Evolutionary conservation across 495 filamentous ascomycete genomes (phyloP).

Genomic region (Podospora comata): DNA sequence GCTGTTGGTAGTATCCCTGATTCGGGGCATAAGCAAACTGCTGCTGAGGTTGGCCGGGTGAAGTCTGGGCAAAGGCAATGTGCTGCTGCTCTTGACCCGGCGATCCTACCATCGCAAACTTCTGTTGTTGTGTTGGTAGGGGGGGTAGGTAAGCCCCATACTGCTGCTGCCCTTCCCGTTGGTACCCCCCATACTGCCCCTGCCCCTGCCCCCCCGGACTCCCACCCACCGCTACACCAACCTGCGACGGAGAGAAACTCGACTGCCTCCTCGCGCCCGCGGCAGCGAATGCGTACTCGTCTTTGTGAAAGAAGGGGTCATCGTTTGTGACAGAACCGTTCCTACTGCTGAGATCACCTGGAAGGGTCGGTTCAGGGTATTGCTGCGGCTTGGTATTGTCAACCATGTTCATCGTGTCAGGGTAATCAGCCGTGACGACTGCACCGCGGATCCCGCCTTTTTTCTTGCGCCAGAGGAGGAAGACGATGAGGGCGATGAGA

Average conservation of each 20-base stretch:
- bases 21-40: not conserved
- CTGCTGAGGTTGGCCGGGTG: constrained; percentile 1
- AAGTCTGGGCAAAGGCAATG: constrained; percentile 13
- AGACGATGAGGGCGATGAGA: constrained; percentile 15
- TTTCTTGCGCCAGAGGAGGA: constrained; percentile 21
- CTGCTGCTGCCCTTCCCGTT: not conserved
- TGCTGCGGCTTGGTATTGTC: not conserved
- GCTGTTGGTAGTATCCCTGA: not conserved
- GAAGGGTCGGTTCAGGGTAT: constrained; percentile 6
- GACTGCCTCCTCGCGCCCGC: not conserved
- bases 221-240: not conserved
- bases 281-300: not conserved
- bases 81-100: constrained; percentile 7
- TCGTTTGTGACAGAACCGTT: not conserved
- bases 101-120: not conserved
- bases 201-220: no score
- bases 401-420: constrained; percentile 11
- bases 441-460: constrained; percentile 24
- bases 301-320: not conserved
- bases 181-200: not conserved
- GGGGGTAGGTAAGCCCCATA: not conserved
- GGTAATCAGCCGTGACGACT: constrained; percentile 25
- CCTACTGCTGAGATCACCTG: not conserved
- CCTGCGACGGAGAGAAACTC: not conserved
- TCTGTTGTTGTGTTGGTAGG: not conserved